A percentile compares a stretch with the other conserved stretches of the same genome.
These are phyloP conservation scores for Deinandra increscens DNA, from an alignment of 129 eudicot genomes.

Conservation along the genomic window DNA sequence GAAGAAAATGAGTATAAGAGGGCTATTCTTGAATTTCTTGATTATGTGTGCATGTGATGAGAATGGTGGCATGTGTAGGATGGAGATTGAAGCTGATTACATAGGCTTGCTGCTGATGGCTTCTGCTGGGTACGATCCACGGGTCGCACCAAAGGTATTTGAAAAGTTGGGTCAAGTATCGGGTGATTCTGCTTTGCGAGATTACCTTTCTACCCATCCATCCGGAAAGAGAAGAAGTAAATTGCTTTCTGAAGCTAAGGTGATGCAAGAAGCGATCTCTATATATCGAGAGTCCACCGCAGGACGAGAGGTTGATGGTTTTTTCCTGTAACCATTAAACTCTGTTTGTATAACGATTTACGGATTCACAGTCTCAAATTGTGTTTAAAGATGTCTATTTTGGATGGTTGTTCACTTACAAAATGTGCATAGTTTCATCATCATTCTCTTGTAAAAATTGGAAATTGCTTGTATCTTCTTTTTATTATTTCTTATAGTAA, in stretches of 20 bases:
- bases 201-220: conserved; percentile 92
- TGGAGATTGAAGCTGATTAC: conserved; percentile 98
- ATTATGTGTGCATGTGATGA: neutral
- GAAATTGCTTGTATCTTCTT: neutral
- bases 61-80: conserved; percentile 40
- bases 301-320: conserved; percentile 74
- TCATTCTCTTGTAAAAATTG: neutral
- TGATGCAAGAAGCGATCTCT: conserved; percentile 54
- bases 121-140: conserved; percentile 87
- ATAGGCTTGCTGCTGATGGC: conserved; percentile 76
- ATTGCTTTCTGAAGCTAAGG: conserved; percentile 64
- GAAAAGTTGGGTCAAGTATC: conserved; percentile 68
- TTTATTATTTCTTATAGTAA: too few relatives aligned
- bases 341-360: neutral
- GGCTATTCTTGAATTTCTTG: neutral
- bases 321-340: conserved; percentile 49
- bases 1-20: neutral
- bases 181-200: conserved; percentile 55
- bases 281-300: conserved; percentile 52
- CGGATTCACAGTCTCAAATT: neutral
- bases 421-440: neutral
- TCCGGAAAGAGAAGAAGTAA: conserved; percentile 84
- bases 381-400: neutral
- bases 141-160: conserved; percentile 74
- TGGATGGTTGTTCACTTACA: neutral